These are phyloP conservation scores for Rosa multiflora DNA, from an alignment of 306 rosid genomes.

Conservation along the genomic window DNA sequence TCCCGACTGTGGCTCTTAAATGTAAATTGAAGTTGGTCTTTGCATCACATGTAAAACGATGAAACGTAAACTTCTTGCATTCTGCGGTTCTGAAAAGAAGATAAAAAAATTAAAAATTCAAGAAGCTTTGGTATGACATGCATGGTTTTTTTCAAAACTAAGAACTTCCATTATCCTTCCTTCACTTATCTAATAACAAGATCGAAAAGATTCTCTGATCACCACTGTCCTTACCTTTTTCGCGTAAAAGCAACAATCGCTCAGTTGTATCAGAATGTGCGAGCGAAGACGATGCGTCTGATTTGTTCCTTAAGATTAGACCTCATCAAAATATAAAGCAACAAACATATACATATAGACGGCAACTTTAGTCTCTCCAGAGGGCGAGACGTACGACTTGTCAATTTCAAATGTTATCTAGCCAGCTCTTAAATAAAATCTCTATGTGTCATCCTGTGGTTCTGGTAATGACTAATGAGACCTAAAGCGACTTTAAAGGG, in stretches of 20 bases:
- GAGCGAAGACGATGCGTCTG: neutral
- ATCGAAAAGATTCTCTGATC: neutral
- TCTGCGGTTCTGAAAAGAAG: neutral
- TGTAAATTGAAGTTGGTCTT: neutral
- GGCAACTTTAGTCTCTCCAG: neutral
- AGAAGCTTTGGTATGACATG: neutral
- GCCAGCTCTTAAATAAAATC: neutral
- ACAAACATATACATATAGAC: neutral
- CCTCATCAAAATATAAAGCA: slow-evolving; percentile 5
- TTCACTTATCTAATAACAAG: neutral
- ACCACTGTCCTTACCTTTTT: neutral
- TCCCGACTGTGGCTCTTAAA: no score
- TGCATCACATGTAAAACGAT: neutral
- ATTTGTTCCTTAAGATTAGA: neutral
- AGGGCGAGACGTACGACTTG: no score
- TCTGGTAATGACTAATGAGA: neutral
- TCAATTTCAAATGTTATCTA: no score
- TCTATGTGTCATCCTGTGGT: neutral
- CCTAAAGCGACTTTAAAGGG: slow-evolving; percentile 39
- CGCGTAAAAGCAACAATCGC: neutral
- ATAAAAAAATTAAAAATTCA: neutral
- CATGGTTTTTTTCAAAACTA: neutral
- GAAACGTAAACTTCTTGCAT: neutral
- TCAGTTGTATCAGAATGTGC: neutral
- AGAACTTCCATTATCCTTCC: neutral